Evolutionary conservation across 208 protist species (phyloP).

Genomic region (Naegleria fowleri): DNA sequence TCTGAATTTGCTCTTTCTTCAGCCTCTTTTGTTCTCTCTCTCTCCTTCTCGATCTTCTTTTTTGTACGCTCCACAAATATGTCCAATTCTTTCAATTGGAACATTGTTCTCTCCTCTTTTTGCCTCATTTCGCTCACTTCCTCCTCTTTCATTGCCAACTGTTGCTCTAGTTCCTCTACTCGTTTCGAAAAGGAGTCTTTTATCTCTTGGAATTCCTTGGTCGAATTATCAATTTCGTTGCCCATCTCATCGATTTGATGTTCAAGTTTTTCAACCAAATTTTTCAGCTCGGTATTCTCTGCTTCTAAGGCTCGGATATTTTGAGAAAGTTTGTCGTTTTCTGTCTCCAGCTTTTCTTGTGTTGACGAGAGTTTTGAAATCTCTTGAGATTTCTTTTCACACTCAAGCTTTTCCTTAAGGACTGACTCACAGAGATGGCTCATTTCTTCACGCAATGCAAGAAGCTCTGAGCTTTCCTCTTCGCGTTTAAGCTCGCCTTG

Average conservation of each 20-base stretch:
- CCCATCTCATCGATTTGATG: not conserved
- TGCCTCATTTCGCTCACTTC: not conserved
- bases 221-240: not conserved
- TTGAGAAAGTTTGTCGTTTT: not conserved
- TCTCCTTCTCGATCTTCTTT: not conserved
- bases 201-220: not conserved
- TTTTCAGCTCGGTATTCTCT: not conserved
- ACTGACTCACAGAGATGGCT: not conserved
- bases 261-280: not conserved
- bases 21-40: not conserved
- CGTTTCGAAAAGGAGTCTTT: not conserved
- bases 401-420: not conserved
- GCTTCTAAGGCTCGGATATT: not conserved
- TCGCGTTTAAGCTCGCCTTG: not conserved
- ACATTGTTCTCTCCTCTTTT: not conserved
- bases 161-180: not conserved
- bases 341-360: not conserved
- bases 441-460: not conserved
- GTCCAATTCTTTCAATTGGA: not conserved
- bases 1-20: not conserved
- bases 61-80: conserved; percentile 37
- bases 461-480: not conserved
- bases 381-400: not conserved
- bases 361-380: not conserved
- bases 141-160: not conserved